Conservation (phyloP, 2,329 filamentous ascomycete species). For the Ceratocystis huliohia region DNA sequence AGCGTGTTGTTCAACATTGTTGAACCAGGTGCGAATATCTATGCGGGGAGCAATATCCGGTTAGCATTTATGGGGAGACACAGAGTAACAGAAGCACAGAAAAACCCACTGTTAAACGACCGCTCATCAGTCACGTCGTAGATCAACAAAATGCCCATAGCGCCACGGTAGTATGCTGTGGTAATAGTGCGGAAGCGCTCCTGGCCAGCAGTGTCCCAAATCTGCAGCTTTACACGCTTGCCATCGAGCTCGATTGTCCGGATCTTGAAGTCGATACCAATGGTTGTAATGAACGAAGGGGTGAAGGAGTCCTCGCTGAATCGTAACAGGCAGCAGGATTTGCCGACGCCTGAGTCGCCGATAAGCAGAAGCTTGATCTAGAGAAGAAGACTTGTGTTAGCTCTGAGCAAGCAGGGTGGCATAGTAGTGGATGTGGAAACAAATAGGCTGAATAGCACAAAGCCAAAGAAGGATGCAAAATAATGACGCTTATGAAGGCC, state of each 20-base stretch:
- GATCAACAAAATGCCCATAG: slow-evolving; percentile 94
- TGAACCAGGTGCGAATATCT: slow-evolving; percentile 99
- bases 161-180: slow-evolving; percentile 94
- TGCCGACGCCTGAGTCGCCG: slow-evolving; percentile 90
- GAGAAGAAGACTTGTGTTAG: slow-evolving; percentile 10
- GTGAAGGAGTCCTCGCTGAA: slow-evolving; percentile 98
- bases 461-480: neutral
- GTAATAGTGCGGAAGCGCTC: slow-evolving; percentile 98
- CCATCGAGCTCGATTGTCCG: slow-evolving; percentile 97
- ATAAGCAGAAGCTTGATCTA: slow-evolving; percentile 96
- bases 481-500: neutral
- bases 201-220: slow-evolving; percentile 98
- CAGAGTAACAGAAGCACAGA: slow-evolving; percentile 10
- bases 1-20: slow-evolving; percentile 95
- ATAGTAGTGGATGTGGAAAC: neutral
- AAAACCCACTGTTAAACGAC: slow-evolving; percentile 74
- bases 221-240: slow-evolving; percentile 97
- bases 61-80: slow-evolving; percentile 14
- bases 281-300: slow-evolving; percentile 95
- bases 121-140: slow-evolving; percentile 97
- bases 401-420: neutral
- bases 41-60: slow-evolving; percentile 21
- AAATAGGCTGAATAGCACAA: neutral
- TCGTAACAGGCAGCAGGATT: slow-evolving; percentile 90
- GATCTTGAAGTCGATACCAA: slow-evolving; percentile 99